Evolutionary conservation across 2,329 filamentous ascomycete species (phyloP), one percentile per base, ranked within the genome.

Genomic region (Nigrospora oryzae): DNA sequence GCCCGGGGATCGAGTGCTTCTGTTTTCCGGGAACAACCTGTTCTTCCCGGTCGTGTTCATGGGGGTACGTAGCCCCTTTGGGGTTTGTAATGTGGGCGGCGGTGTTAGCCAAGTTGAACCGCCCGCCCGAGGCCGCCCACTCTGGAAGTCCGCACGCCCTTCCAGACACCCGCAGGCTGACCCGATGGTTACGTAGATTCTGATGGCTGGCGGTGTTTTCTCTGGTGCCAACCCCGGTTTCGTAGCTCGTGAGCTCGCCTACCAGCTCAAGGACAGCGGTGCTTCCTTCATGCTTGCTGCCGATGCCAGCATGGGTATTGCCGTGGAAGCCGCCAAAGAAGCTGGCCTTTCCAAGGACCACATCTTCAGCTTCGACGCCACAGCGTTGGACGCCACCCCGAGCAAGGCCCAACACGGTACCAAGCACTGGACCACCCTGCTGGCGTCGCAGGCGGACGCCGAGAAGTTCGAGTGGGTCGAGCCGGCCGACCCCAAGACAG

Each of bases 221-320:
- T 85, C 82, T 0, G 86, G 85, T 23, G 84, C 84, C 2, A 89
- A 88, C 49, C 84, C 84, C 0, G 73, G 71, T 5, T 89, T 81
- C 53, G 81, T 86, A 1, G 68, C 78, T 0, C 69, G 84, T 16
- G 87, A 93, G 62, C 63, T 94, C 38, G 83, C 81, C 7, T 84
- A 86, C 60, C 88, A 93, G 62, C 68, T 93, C 33, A 71, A 77
- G 40, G 84, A 91, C 60, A 83, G 81, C 45, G 81, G 75, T 0
- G 82, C 86, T 0, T 73, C 63, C 7, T 83, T 85, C 55, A 64
- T 93, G 46, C 65, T 93, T 44, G 75, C 78, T n/a, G 74, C 81
- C 0, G 74, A 79, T 33, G 67, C 57, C 1, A 76, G 72, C 48
- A 63, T 89, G 17, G 71, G 79, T 11, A 79, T 77, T 1, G 84